phyloP scores from a whole-genome alignment of 345 rosid genomes.

The Populus euphratica region DNA sequence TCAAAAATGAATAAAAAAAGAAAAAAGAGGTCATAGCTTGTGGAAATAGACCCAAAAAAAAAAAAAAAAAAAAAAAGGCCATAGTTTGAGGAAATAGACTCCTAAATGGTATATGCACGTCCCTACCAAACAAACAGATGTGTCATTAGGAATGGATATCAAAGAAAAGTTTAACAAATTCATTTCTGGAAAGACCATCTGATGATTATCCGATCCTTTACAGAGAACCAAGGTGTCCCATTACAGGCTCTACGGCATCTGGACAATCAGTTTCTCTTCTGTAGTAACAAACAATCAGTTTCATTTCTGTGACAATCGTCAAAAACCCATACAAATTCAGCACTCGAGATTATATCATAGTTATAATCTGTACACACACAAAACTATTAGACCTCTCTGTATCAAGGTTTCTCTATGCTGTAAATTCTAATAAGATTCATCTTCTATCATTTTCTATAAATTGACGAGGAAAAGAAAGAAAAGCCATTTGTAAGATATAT shows the following conservation, averaged over 20 bases:
- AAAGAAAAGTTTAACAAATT: neutral
- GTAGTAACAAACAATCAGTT: constrained; percentile 17
- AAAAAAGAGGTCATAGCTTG: constrained; percentile 1
- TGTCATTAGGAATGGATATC: neutral
- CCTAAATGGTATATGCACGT: constrained; percentile 1
- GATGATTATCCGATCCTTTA: neutral
- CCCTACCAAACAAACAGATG: neutral
- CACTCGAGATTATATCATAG: neutral
- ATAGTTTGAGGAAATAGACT: neutral
- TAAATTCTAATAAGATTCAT: constrained; percentile 6
- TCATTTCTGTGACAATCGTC: constrained; percentile 20
- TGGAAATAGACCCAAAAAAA: neutral
- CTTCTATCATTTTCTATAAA: constrained; percentile 11
- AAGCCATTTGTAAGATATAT: neutral
- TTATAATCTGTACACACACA: constrained; percentile 19
- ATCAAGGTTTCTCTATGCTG: constrained; percentile 14
- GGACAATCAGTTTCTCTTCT: constrained; percentile 2
- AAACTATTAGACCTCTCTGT: neutral
- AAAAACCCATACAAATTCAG: constrained; percentile 11
- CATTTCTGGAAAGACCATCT: neutral
- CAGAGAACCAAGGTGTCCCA: neutral
- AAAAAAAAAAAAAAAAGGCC: neutral
- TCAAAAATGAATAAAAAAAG: neutral
- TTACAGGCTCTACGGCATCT: neutral
- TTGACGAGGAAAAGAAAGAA: neutral